A percentile compares a stretch with the other conserved stretches of the same genome.
phyloP scores from a whole-genome alignment of 2,329 filamentous ascomycete genomes.

The Pyrenochaeta sp. region DNA sequence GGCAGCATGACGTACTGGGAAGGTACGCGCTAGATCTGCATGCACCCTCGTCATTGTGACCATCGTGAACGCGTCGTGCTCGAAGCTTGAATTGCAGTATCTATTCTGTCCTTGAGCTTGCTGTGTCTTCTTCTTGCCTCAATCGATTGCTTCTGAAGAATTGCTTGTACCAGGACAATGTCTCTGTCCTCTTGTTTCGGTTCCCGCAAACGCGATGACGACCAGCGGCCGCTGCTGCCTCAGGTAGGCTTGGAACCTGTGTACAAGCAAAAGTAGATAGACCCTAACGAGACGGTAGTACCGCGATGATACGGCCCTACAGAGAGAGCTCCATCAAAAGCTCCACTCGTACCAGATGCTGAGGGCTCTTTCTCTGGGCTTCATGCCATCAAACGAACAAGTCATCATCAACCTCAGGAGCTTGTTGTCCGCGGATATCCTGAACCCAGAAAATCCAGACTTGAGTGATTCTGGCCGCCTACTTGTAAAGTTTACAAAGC shows the following conservation, averaged over 20 bases:
- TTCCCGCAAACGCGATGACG: conserved; percentile 63
- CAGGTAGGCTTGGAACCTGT: conserved; percentile 48
- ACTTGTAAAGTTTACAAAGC: conserved; percentile 74
- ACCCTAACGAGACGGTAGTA: conserved; percentile 56
- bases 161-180: conserved; percentile 50
- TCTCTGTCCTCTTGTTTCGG: conserved; percentile 70
- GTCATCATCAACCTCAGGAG: conserved; percentile 80
- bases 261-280: background rate
- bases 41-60: background rate
- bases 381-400: conserved; percentile 92
- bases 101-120: background rate
- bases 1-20: background rate
- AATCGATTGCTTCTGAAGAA: background rate
- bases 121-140: background rate
- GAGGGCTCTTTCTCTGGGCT: conserved; percentile 81
- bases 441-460: conserved; percentile 77
- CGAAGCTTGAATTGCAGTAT: background rate
- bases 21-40: background rate
- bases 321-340: conserved; percentile 80
- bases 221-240: conserved; percentile 78
- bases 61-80: background rate
- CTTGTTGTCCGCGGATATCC: conserved; percentile 77
- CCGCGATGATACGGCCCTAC: conserved; percentile 77
- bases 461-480: conserved; percentile 80
- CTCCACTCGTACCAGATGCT: conserved; percentile 94